These are phyloP conservation scores for Blastobotrys ciferrii DNA, from an alignment of 1,139 yeast genomes.

Conservation along the genomic window DNA sequence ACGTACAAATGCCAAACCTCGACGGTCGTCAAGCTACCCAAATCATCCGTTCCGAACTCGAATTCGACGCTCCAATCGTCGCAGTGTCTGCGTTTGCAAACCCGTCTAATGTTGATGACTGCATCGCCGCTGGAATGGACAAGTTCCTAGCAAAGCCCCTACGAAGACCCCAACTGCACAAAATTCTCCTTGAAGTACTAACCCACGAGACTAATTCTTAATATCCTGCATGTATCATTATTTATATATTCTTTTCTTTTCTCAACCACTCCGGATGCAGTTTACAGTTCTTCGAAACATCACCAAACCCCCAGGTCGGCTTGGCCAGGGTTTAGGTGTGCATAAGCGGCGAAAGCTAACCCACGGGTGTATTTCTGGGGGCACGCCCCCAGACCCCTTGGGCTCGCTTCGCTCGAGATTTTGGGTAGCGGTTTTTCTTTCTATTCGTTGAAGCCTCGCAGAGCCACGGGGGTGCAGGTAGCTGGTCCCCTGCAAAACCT, in stretches of 20 bases:
- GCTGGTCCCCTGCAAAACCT: no score
- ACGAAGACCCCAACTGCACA: conserved; percentile 28
- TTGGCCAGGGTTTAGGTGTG: no score
- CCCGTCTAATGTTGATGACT: conserved; percentile 80
- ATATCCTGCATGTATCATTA: background rate
- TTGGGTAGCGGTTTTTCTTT: no score
- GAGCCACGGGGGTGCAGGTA: no score
- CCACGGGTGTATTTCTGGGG: no score
- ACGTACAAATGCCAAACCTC: conserved; percentile 92
- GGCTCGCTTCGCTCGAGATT: no score
- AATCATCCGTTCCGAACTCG: conserved; percentile 60
- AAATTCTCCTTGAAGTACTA: conserved; percentile 22
- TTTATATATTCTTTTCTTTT: conserved; percentile 12
- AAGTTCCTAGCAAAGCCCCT: conserved; percentile 84
- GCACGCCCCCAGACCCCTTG: no score
- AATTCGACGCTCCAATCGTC: conserved; percentile 70
- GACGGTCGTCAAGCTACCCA: conserved; percentile 86
- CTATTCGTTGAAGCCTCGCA: no score
- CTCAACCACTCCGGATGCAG: no score
- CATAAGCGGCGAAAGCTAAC: no score
- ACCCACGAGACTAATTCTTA: conserved; percentile 10
- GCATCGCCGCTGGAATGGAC: conserved; percentile 83
- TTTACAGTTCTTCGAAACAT: no score
- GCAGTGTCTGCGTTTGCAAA: conserved; percentile 96
- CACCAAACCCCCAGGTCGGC: no score